A percentile compares a stretch with the other conserved stretches of the same genome.
Evolutionary conservation across 148 eudicot species (phyloP).

Genomic region (Cornus kousa): DNA sequence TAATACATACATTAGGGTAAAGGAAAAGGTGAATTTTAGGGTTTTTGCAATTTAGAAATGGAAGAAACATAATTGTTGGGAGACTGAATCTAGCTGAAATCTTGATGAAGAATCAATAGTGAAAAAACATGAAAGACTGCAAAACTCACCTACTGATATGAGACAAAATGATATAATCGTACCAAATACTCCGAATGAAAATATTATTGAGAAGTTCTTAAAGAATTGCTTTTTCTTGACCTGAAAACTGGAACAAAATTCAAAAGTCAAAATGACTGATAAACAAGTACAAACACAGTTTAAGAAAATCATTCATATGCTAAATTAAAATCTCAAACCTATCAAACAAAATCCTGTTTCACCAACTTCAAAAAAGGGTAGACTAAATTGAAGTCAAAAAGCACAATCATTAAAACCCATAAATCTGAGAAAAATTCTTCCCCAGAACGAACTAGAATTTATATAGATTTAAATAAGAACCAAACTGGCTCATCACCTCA

Average conservation of each 20-base stretch:
- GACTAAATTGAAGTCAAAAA: background rate
- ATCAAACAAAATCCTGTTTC: background rate
- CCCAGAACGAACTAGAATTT: too few species aligned
- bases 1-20: background rate
- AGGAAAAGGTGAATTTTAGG: background rate
- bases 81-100: background rate
- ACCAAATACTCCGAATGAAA: slow-evolving; percentile 82
- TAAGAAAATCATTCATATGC: background rate
- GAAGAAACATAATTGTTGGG: background rate
- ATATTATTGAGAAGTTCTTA: slow-evolving; percentile 74
- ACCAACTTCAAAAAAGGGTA: background rate
- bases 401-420: background rate
- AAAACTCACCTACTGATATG: slow-evolving; percentile 65
- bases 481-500: background rate
- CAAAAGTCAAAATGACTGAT: background rate
- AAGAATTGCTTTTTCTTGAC: slow-evolving; percentile 98
- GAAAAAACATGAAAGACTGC: background rate
- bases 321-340: background rate
- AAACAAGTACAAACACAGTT: background rate
- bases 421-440: background rate
- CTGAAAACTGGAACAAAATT: slow-evolving; percentile 65
- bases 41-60: background rate
- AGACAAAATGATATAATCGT: slow-evolving; percentile 83
- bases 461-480: background rate
- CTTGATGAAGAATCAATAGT: background rate